Conservation (phyloP, 1,284 basidiomycete genomes). For the Ganoderma multipileum region DNA sequence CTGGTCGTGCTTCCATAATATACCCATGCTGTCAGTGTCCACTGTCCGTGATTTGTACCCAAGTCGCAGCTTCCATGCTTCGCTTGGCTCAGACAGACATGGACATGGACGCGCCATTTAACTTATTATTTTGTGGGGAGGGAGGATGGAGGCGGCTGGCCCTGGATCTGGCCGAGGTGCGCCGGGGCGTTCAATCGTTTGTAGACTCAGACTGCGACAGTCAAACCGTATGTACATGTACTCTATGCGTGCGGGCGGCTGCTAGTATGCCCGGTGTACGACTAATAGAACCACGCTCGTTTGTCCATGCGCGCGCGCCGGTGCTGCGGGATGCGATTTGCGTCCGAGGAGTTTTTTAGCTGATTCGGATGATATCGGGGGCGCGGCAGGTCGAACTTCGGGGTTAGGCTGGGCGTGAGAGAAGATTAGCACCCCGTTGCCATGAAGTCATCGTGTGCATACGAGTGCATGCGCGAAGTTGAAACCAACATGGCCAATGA, state of each 20-base stretch:
- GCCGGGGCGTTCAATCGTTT: constrained; percentile 10
- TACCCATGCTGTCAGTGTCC: background rate
- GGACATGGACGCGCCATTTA: background rate
- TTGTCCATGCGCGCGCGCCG: background rate
- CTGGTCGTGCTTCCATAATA: background rate
- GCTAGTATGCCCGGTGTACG: background rate
- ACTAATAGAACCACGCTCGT: constrained; percentile 1
- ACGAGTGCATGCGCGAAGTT: background rate
- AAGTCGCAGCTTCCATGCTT: background rate
- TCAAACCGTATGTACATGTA: background rate
- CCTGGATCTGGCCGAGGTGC: constrained; percentile 4
- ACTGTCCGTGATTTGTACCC: background rate
- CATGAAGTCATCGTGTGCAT: background rate
- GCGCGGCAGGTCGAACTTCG: background rate
- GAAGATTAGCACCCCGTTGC: background rate
- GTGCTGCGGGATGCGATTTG: background rate
- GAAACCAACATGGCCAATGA: background rate
- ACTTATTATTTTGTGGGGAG: background rate
- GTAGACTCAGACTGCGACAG: background rate
- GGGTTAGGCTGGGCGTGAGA: background rate
- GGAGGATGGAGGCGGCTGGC: background rate
- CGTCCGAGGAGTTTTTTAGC: background rate
- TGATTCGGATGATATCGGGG: background rate
- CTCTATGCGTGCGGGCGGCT: background rate
- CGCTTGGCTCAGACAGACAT: background rate